These are phyloP conservation scores for Neurospora sp. DNA, from an alignment of 495 filamentous ascomycete species.

Conservation along the genomic window DNA sequence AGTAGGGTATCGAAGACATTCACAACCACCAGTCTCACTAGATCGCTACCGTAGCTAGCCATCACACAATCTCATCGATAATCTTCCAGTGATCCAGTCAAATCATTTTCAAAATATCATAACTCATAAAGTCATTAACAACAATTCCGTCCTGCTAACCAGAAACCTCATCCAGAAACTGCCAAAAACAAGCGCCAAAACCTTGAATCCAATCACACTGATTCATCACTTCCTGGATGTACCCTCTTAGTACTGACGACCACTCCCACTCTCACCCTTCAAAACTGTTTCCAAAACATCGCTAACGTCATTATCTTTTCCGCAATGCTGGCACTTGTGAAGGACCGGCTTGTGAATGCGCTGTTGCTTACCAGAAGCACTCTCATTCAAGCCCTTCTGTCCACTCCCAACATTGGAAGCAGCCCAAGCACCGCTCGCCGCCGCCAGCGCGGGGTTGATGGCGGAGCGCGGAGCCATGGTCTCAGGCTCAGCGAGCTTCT, in stretches of 20 bases:
- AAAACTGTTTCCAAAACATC: background rate
- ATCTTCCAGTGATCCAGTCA: too few species aligned
- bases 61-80: background rate
- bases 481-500: background rate
- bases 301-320: conserved; percentile 25
- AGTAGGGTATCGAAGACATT: background rate
- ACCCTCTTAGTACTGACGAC: background rate
- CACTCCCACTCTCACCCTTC: background rate
- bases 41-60: background rate
- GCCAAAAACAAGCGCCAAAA: background rate
- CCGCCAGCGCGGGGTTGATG: background rate
- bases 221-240: background rate
- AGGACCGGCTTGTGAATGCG: conserved; percentile 7
- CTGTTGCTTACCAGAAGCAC: background rate
- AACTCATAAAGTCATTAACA: background rate
- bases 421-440: conserved; percentile 14
- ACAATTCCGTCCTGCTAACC: background rate
- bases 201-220: background rate
- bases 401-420: background rate
- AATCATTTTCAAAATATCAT: background rate
- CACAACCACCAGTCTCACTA: background rate
- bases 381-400: background rate
- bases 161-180: background rate
- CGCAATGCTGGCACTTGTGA: conserved; percentile 24
- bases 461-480: background rate